These are phyloP conservation scores for Neoboletus brunneissimus DNA, from an alignment of 768 basidiomycete genomes.

Conservation along the genomic window DNA sequence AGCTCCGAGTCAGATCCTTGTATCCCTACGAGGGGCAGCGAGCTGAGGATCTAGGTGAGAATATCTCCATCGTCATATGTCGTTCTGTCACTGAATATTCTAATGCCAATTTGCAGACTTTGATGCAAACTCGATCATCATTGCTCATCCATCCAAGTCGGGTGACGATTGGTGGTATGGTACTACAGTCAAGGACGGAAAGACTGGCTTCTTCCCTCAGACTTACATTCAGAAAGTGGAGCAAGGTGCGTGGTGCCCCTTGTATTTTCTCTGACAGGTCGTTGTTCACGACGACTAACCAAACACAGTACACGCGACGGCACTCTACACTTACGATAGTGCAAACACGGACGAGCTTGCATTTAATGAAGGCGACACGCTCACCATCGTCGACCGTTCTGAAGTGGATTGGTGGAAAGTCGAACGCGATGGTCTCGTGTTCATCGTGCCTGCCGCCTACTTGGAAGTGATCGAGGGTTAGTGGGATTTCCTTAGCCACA, in stretches of 20 bases:
- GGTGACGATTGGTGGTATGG: conserved; percentile 95
- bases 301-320: conserved; percentile 62
- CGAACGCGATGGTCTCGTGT: conserved; percentile 80
- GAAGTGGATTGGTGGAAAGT: conserved; percentile 97
- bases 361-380: conserved; percentile 74
- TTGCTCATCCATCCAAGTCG: conserved; percentile 82
- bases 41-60: conserved; percentile 82
- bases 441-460: conserved; percentile 91
- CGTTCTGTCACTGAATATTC: conserved; percentile 1
- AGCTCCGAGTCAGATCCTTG: conserved; percentile 71
- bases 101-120: conserved; percentile 53
- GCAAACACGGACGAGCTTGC: conserved; percentile 77
- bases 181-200: conserved; percentile 57
- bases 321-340: conserved; percentile 75
- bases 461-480: conserved; percentile 88
- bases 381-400: conserved; percentile 76
- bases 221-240: conserved; percentile 78
- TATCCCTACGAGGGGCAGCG: conserved; percentile 87
- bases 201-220: conserved; percentile 86
- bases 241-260: conserved; percentile 41
- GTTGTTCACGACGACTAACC: background rate
- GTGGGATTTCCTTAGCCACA: conserved; percentile 45
- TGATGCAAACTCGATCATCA: conserved; percentile 70
- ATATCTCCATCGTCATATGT: background rate
- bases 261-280: background rate